Percentiles rank a stretch among this genome's conserved stretches.
Conservation (phyloP, 768 basidiomycete genomes). For the Mycena sanguinolenta region DNA sequence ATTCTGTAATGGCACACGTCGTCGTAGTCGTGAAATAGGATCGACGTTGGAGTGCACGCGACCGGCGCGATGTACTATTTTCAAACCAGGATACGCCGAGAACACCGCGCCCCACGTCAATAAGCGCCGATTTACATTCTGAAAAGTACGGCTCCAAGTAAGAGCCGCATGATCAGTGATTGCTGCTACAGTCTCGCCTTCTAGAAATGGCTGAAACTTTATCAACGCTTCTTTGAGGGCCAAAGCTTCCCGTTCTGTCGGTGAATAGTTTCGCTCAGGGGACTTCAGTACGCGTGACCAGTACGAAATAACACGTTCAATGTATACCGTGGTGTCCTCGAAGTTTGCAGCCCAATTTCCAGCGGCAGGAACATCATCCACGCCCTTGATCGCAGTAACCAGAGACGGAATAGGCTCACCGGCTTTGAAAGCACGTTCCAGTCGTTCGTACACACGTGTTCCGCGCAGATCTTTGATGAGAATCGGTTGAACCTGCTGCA, state of each 20-base stretch:
- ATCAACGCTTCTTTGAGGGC: neutral
- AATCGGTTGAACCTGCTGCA: slow-evolving; percentile 10
- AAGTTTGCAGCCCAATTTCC: slow-evolving; percentile 1
- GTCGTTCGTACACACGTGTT: neutral
- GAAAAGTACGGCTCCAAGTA: too few relatives aligned
- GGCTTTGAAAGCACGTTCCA: neutral
- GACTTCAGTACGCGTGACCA: slow-evolving; percentile 2
- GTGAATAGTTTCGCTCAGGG: slow-evolving; percentile 1
- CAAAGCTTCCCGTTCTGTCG: neutral
- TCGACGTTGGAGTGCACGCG: too few relatives aligned
- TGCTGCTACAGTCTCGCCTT: too few relatives aligned
- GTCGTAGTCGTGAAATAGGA: too few relatives aligned
- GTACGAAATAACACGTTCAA: neutral
- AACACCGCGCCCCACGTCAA: too few relatives aligned
- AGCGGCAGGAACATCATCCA: neutral
- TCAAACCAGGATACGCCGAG: too few relatives aligned
- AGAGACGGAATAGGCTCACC: neutral
- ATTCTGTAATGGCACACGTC: too few relatives aligned
- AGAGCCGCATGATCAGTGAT: too few relatives aligned
- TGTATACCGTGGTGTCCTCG: neutral
- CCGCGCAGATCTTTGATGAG: neutral
- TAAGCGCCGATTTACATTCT: too few relatives aligned
- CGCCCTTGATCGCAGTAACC: neutral
- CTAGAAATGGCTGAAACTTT: too few relatives aligned
- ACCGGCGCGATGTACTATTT: too few relatives aligned